Evolutionary conservation across 1,284 basidiomycete species (phyloP), one percentile per base, ranked within the genome.

Genomic region (Pseudozyma sp.): DNA sequence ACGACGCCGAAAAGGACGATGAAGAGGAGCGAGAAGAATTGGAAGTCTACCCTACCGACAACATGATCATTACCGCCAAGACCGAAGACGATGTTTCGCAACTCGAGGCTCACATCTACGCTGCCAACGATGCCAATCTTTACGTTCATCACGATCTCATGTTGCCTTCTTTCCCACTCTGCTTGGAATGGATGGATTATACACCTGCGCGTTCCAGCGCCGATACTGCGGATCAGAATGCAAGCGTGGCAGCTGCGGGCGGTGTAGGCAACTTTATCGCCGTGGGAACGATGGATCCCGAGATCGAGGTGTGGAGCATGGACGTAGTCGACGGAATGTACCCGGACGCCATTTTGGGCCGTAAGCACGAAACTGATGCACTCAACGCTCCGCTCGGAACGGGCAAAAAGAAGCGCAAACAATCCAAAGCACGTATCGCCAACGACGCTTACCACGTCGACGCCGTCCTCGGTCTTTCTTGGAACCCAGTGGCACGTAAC

Each of bases 111-210:
- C 79, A 85, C 59, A 60, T 85, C 36, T 85, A 85, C 66, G 71
- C 78, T 12, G 68, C 79, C 2, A 35, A 60, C 36, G 80, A 80
- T 50, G 44, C 86, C 84, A 95, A 94, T 83, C 89, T 99, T 36
- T 99, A 96, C 85, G 93, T 93, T 34, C 97, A 99, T 85, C 97
- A 99, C 87, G 97, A 99, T 86, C 89, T 98, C 81, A 93, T 99
- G 91, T 90, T 99, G 16, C 96, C 96, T 63, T 93, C 94, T 66
- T 97, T 98, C 87, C 97, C 97, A 4, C 91, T 99, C 65, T 98
- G 96, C 81, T 91, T 99, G 64, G 97, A 99, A 88, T 99, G 97
- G 97, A 91, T 99, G 73, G 94, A 99, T 86, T 98, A 95, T 85
- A 89, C 91, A 12, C 93, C 94, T 19, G 87, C 89, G 16, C 74